These are phyloP conservation scores for Tricholoma furcatifolium DNA, from an alignment of 768 basidiomycete genomes.

Conservation along the genomic window DNA sequence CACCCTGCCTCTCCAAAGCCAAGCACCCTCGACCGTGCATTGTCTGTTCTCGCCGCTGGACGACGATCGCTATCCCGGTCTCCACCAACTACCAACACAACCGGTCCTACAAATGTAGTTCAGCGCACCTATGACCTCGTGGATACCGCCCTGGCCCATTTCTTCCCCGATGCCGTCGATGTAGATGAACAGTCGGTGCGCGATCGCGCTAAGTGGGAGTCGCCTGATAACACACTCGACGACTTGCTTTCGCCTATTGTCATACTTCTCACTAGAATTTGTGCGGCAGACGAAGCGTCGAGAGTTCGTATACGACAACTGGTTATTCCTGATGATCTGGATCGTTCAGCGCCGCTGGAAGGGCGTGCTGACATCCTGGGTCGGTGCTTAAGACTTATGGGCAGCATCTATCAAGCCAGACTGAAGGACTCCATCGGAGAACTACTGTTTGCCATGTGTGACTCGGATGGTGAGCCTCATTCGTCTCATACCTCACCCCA, in stretches of 20 bases:
- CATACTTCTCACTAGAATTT: conserved; percentile 71
- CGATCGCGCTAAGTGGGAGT: conserved; percentile 45
- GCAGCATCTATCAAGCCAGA: conserved; percentile 68
- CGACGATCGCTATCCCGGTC: conserved; percentile 54
- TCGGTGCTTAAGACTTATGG: conserved; percentile 72
- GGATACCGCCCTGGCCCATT: conserved; percentile 55
- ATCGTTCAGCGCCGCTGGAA: conserved; percentile 78
- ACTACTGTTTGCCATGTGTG: conserved; percentile 81
- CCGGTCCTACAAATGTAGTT: conserved; percentile 46
- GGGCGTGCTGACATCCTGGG: conserved; percentile 73
- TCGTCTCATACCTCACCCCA: too few species aligned
- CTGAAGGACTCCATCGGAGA: conserved; percentile 82
- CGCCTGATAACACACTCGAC: conserved; percentile 61
- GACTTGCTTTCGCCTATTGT: conserved; percentile 77
- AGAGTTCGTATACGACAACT: conserved; percentile 58
- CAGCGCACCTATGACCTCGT: conserved; percentile 68
- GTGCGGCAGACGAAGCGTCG: conserved; percentile 58
- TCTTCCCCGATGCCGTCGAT: conserved; percentile 64
- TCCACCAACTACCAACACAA: conserved; percentile 35
- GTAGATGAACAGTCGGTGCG: conserved; percentile 66
- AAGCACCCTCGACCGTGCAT: conserved; percentile 57
- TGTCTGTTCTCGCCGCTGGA: conserved; percentile 51
- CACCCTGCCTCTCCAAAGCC: conserved; percentile 30
- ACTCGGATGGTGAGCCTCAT: conserved; percentile 54
- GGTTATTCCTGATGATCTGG: conserved; percentile 77